These are phyloP conservation scores for Alternaria arbusti DNA, from an alignment of 2,329 filamentous ascomycete species.

Conservation along the genomic window DNA sequence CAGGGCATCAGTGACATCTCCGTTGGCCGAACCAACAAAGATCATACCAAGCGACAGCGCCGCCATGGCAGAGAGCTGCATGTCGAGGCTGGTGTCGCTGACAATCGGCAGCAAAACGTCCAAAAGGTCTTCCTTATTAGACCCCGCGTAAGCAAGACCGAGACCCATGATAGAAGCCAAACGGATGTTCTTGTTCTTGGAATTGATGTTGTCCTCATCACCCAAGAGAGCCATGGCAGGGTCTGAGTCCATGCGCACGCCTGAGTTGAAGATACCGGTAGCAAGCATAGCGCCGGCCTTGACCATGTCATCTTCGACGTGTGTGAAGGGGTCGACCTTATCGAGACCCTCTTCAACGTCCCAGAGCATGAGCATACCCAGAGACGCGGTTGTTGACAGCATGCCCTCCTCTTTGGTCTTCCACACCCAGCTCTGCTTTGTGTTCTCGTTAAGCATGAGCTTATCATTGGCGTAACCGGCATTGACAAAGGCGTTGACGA, in stretches of 20 bases:
- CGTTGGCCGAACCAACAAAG: conserved; percentile 90
- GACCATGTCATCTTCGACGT: conserved; percentile 80
- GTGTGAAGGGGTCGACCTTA: conserved; percentile 94
- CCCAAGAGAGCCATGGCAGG: conserved; percentile 86
- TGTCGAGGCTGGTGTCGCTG: conserved; percentile 80
- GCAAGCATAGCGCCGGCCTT: conserved; percentile 91
- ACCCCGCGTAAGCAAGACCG: conserved; percentile 91
- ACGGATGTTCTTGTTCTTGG: conserved; percentile 77
- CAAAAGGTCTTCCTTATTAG: conserved; percentile 87
- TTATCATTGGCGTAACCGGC: conserved; percentile 95
- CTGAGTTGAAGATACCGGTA: conserved; percentile 94
- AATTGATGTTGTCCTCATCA: conserved; percentile 78
- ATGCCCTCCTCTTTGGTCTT: conserved; percentile 99
- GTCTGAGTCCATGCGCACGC: conserved; percentile 86
- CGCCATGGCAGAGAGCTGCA: conserved; percentile 97
- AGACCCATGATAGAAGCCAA: conserved; percentile 94
- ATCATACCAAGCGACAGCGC: conserved; percentile 88
- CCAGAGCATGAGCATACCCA: conserved; percentile 91
- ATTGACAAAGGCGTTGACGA: conserved; percentile 97
- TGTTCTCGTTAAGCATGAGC: conserved; percentile 89
- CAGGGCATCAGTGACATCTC: conserved; percentile 90
- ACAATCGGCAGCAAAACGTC: conserved; percentile 87
- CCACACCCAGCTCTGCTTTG: conserved; percentile 93
- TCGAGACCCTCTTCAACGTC: conserved; percentile 91
- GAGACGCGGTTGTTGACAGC: conserved; percentile 92